Evolutionary conservation across 139 green algal genomes (phyloP).

Genomic region (Tetradesmus obliquus): DNA sequence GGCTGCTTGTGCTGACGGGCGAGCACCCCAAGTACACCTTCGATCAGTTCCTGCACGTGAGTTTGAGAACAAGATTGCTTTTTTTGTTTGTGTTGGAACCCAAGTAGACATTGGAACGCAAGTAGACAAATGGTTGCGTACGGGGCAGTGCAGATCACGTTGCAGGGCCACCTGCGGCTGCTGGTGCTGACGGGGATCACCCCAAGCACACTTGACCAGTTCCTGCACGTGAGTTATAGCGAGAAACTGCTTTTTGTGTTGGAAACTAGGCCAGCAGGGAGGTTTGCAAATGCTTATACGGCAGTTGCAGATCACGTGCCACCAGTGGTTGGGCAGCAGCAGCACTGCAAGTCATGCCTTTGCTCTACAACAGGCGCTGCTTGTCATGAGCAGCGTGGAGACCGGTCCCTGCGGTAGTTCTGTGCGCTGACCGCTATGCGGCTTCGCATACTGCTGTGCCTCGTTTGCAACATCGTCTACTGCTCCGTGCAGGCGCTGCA

Average conservation of each 20-base stretch:
- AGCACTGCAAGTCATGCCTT: too few relatives aligned
- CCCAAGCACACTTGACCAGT: slow-evolving; percentile 73
- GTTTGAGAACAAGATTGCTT: not conserved
- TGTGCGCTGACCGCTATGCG: too few relatives aligned
- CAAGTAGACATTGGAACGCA: not conserved
- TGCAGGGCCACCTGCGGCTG: slow-evolving; percentile 71
- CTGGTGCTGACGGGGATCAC: slow-evolving; percentile 78
- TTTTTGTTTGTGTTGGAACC: not conserved
- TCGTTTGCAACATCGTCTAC: not conserved
- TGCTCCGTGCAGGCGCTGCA: slow-evolving; percentile 58
- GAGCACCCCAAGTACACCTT: slow-evolving; percentile 81
- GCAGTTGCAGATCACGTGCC: too few relatives aligned
- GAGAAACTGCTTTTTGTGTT: not conserved
- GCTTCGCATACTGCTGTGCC: not conserved
- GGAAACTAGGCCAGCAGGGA: too few relatives aligned
- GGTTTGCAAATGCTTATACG: too few relatives aligned
- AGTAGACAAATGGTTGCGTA: not conserved
- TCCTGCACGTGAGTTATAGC: slow-evolving; percentile 61
- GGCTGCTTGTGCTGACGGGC: slow-evolving; percentile 77
- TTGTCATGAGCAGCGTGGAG: too few relatives aligned
- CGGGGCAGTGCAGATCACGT: too few relatives aligned
- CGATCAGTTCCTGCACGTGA: slow-evolving; percentile 73
- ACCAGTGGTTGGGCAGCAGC: too few relatives aligned
- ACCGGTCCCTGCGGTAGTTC: too few relatives aligned
- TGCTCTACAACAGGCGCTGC: too few relatives aligned